phyloP scores from a whole-genome alignment of 305 asterid species.

The Solanum hybrid region DNA sequence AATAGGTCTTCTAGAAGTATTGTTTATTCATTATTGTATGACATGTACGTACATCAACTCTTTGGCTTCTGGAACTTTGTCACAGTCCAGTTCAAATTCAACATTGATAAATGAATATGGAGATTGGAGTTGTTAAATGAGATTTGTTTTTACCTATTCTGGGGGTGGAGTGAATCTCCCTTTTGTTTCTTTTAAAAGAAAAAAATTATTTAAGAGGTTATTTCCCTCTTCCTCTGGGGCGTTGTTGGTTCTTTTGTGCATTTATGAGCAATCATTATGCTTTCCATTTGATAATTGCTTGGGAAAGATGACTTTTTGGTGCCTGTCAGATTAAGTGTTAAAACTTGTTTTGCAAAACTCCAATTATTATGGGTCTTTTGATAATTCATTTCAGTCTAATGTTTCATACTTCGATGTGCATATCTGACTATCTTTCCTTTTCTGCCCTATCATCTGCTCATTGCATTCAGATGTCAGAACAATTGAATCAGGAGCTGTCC shows the following conservation, averaged over 20 bases:
- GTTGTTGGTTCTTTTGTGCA: background rate
- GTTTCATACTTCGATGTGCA: slow-evolving; percentile 8
- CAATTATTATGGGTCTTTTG: background rate
- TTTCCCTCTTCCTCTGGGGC: background rate
- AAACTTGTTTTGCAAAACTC: background rate
- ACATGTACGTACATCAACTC: background rate
- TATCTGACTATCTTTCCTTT: slow-evolving; percentile 5
- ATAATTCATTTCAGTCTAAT: background rate
- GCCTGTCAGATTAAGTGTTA: slow-evolving; percentile 4
- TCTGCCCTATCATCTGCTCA: background rate
- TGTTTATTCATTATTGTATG: background rate
- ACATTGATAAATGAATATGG: slow-evolving; percentile 20
- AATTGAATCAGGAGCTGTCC: slow-evolving; percentile 69
- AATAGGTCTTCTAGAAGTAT: background rate
- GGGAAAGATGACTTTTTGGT: background rate
- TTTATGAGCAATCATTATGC: background rate
- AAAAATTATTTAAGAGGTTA: background rate
- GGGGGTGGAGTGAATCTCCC: background rate
- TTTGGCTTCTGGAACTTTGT: slow-evolving; percentile 1
- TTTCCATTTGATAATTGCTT: background rate
- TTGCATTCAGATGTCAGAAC: slow-evolving; percentile 77
- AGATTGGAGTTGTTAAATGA: slow-evolving; percentile 26
- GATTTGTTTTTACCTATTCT: background rate
- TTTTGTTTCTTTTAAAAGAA: background rate
- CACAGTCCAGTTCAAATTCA: slow-evolving; percentile 15